Evolutionary conservation across 192 early-diverging fungal species (phyloP).

Genomic region (Coemansia javaensis): DNA sequence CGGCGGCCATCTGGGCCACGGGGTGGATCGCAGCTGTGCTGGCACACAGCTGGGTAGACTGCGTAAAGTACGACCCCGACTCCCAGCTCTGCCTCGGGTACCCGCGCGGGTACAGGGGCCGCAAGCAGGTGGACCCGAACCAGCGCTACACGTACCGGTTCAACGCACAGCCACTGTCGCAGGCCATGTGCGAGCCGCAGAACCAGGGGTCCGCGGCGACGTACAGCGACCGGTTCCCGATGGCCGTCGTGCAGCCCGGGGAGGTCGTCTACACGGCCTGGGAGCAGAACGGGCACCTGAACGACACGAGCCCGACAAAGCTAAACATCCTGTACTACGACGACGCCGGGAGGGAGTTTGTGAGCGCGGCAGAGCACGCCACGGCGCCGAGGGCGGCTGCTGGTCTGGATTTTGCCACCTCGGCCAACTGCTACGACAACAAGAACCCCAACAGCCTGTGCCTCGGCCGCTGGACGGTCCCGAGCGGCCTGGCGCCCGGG

Average conservation of each 20-base stretch:
- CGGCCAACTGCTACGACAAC: constrained; percentile 39
- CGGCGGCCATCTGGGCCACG: constrained; percentile 2
- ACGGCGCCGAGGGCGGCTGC: constrained; percentile 28
- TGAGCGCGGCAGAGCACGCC: constrained; percentile 25
- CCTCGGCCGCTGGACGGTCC: constrained; percentile 51
- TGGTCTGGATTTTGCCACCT: constrained; percentile 49
- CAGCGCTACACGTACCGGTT: constrained; percentile 54
- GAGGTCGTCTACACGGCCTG: constrained; percentile 51
- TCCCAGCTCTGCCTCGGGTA: constrained; percentile 48
- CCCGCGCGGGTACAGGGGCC: constrained; percentile 52
- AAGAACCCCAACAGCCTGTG: constrained; percentile 49
- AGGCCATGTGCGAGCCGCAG: constrained; percentile 51
- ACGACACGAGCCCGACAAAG: constrained; percentile 39
- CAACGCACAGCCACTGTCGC: constrained; percentile 14
- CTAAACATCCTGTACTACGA: constrained; percentile 40
- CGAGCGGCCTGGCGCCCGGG: constrained; percentile 45
- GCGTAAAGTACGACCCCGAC: constrained; percentile 48
- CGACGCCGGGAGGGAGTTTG: constrained; percentile 14
- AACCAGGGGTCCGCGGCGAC: constrained; percentile 21
- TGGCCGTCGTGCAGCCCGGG: constrained; percentile 50
- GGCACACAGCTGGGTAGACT: constrained; percentile 62
- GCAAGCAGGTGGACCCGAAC: constrained; percentile 47
- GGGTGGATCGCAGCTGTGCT: constrained; percentile 31
- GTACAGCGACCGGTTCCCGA: constrained; percentile 42
- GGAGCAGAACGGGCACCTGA: constrained; percentile 57